A percentile compares a stretch with the other conserved stretches of the same genome.
These are phyloP conservation scores for Clonostachys solani DNA, from an alignment of 2,329 filamentous ascomycete species.

Conservation along the genomic window DNA sequence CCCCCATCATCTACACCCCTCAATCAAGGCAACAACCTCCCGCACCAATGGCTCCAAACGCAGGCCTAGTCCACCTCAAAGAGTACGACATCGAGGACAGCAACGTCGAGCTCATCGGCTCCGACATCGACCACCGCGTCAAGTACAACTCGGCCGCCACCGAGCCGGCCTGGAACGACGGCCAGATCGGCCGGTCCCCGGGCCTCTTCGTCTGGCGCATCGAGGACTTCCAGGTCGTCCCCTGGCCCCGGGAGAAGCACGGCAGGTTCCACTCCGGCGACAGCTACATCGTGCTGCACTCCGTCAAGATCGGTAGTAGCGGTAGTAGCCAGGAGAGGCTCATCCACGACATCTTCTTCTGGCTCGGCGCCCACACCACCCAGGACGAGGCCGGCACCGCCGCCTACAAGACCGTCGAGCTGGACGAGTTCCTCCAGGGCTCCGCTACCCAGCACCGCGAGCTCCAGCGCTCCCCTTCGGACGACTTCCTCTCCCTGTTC, in stretches of 20 bases:
- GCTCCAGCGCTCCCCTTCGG: conserved; percentile 52
- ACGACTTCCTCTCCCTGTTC: conserved; percentile 58
- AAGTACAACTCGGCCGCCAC: conserved; percentile 62
- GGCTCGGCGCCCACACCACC: conserved; percentile 60
- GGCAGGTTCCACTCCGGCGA: conserved; percentile 65
- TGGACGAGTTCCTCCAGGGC: conserved; percentile 63
- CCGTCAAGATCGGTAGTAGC: conserved; percentile 45
- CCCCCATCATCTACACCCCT: not conserved
- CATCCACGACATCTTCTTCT: conserved; percentile 65
- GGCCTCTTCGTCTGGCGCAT: conserved; percentile 64
- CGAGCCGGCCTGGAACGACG: conserved; percentile 65
- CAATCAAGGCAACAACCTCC: not conserved
- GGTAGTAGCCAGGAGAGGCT: conserved; percentile 35
- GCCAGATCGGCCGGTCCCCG: conserved; percentile 42
- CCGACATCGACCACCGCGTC: conserved; percentile 61
- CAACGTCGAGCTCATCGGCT: conserved; percentile 63
- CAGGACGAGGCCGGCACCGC: conserved; percentile 67
- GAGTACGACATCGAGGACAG: conserved; percentile 65
- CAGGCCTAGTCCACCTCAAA: conserved; percentile 57
- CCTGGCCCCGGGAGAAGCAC: conserved; percentile 51
- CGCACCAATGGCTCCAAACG: conserved; percentile 50
- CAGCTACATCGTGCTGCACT: conserved; percentile 62
- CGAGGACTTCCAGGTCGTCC: conserved; percentile 60
- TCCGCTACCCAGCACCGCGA: conserved; percentile 62
- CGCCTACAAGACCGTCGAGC: conserved; percentile 67